Evolutionary conservation across 2,329 filamentous ascomycete species (phyloP).

Genomic region (Epichloe typhina): DNA sequence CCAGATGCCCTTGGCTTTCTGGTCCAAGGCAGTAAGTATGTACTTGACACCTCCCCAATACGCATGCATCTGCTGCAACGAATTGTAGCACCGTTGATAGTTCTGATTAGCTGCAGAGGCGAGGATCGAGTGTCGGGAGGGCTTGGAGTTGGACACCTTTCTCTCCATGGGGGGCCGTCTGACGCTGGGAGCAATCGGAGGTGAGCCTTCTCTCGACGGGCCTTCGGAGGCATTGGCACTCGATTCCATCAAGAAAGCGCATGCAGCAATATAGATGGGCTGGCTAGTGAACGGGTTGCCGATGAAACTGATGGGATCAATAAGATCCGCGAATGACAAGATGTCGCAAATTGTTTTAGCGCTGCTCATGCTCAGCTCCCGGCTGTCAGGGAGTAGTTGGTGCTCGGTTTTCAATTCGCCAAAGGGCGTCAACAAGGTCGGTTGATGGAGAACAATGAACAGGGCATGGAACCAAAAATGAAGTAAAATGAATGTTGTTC

Average conservation of each 20-base stretch:
- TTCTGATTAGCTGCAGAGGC: conserved; percentile 76
- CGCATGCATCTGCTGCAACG: conserved; percentile 62
- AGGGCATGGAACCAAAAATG: conserved; percentile 85
- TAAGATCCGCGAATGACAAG: conserved; percentile 70
- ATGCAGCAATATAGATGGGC: conserved; percentile 83
- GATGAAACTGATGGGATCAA: conserved; percentile 74
- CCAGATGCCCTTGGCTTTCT: conserved; percentile 76
- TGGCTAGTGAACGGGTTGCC: conserved; percentile 84
- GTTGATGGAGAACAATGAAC: conserved; percentile 75
- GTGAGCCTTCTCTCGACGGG: conserved; percentile 43
- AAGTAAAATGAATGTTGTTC: conserved; percentile 74
- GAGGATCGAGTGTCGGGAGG: conserved; percentile 58
- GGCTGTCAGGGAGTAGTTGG: conserved; percentile 66
- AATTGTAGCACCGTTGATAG: conserved; percentile 77
- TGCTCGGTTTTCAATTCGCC: conserved; percentile 44
- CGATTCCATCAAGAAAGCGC: conserved; percentile 77
- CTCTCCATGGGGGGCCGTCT: conserved; percentile 6
- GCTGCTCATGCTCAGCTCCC: conserved; percentile 73
- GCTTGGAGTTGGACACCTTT: conserved; percentile 19
- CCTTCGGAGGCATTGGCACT: conserved; percentile 52
- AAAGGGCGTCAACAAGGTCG: conserved; percentile 68
- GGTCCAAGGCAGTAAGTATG: conserved; percentile 73
- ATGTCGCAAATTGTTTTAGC: conserved; percentile 90
- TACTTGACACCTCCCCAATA: conserved; percentile 85
- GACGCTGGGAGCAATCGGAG: conserved; percentile 17